These are phyloP conservation scores for Backusella tarrabulga DNA, from an alignment of 192 early-diverging fungal species.

Conservation along the genomic window DNA sequence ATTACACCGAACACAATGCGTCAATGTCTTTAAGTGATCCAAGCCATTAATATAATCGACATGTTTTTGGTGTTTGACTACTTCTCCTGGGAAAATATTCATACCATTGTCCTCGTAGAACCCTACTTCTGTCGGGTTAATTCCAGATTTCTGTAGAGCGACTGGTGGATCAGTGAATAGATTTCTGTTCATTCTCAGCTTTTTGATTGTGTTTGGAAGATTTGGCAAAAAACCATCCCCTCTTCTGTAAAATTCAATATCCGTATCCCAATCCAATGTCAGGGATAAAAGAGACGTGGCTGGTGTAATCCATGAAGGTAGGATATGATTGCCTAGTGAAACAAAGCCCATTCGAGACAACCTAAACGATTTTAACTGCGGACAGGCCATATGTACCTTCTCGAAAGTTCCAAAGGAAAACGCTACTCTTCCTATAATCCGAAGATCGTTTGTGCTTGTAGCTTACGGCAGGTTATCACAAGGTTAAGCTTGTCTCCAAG, in stretches of 20 bases:
- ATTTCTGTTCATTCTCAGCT: background rate
- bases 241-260: background rate
- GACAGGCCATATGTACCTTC: background rate
- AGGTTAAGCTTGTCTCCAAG: background rate
- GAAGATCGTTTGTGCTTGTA: background rate
- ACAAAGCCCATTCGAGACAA: background rate
- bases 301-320: background rate
- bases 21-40: no score
- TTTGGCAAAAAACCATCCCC: background rate
- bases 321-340: background rate
- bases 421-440: no score
- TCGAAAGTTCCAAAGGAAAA: background rate
- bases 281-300: background rate
- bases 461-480: background rate
- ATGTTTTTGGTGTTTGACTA: no score
- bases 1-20: no score
- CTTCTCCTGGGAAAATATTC: no score
- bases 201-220: background rate
- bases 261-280: background rate
- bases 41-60: no score
- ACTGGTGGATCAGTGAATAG: background rate
- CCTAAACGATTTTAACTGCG: background rate
- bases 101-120: background rate
- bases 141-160: background rate
- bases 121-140: background rate